Evolutionary conservation across 345 rosid genomes (phyloP), one percentile per base, ranked within the genome.

Genomic region (Firmiana major): DNA sequence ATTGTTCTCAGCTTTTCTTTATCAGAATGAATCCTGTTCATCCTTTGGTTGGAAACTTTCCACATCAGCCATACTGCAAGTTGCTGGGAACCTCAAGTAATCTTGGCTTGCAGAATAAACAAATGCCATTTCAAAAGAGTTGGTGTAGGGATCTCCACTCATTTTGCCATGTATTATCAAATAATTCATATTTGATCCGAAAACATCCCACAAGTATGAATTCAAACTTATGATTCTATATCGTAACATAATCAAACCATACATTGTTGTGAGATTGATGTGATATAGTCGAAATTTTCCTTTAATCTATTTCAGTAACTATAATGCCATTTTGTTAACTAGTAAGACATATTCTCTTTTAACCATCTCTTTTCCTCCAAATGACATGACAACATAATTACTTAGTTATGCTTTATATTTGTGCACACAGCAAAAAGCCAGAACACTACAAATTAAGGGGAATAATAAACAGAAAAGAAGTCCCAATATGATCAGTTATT

Each of bases 21-120:
- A 60, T 34, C 24, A 36, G 63, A 70, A 78, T 24, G 40, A 70
- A 70, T n/a, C 62, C 11, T 31, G 26, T 59, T 62, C 58, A 77
- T 67, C 46, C 31, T 43, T 58, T 64, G 5, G 48, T 77, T 8
- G 65, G 75, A 68, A 78, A 28, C n/a, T 46, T 58, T 71, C 40
- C 13, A n/a, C 71, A 71, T 77, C 59, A 60, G n/a, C 24, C 21
- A 11, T 24, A 58, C 51, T 59, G 22, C 46, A 36, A 48, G 42
- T 71, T 34, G 51, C 21, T 48, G 59, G 68, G 34, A 75, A 42
- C 80, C 31, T 70, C 7, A 45, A 48, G 60, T 24, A 68, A 16
- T 45, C 48, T 59, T 46, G 28, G 71, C 36, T 60, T 63, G 21
- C n/a, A 63, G 38, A 31, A 60, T 31, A 26, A 60, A 26, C 19